These are phyloP conservation scores for Hysterium pulicare DNA, from an alignment of 2,329 filamentous ascomycete genomes.

Conservation along the genomic window DNA sequence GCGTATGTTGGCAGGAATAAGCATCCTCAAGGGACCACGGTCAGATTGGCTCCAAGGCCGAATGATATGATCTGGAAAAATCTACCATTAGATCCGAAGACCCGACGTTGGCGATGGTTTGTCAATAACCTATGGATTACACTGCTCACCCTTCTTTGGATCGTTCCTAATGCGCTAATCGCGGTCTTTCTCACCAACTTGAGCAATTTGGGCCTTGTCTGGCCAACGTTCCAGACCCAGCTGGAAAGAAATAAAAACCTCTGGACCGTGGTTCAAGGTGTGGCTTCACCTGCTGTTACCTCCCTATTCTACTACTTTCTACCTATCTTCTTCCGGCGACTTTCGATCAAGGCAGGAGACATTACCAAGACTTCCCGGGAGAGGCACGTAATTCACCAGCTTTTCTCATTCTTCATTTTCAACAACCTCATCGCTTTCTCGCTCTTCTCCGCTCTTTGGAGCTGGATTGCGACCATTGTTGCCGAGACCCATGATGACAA, in stretches of 20 bases:
- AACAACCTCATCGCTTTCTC: constrained; percentile 97
- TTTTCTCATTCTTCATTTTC: constrained; percentile 95
- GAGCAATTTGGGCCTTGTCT: constrained; percentile 73
- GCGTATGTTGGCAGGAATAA: constrained; percentile 79
- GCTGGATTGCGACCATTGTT: constrained; percentile 66
- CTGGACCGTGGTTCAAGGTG: constrained; percentile 91
- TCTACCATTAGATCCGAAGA: constrained; percentile 66
- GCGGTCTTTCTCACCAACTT: constrained; percentile 90
- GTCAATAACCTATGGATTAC: constrained; percentile 82
- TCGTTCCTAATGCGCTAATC: constrained; percentile 89
- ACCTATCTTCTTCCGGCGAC: constrained; percentile 84
- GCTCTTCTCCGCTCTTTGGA: constrained; percentile 79
- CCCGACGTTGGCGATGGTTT: constrained; percentile 68
- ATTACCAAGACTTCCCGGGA: constrained; percentile 90
- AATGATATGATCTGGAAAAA: constrained; percentile 97
- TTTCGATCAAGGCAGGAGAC: constrained; percentile 81
- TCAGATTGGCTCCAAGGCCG: constrained; percentile 77
- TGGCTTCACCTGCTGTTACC: constrained; percentile 80
- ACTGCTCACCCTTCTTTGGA: constrained; percentile 78
- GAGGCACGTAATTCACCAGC: constrained; percentile 81
- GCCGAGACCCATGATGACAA: constrained; percentile 51
- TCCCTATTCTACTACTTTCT: constrained; percentile 84
- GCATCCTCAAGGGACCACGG: constrained; percentile 72
- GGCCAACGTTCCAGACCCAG: constrained; percentile 67
- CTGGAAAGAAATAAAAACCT: constrained; percentile 61